Conservation (phyloP, 192 early-diverging fungal species). For the Dissophora ornata region DNA sequence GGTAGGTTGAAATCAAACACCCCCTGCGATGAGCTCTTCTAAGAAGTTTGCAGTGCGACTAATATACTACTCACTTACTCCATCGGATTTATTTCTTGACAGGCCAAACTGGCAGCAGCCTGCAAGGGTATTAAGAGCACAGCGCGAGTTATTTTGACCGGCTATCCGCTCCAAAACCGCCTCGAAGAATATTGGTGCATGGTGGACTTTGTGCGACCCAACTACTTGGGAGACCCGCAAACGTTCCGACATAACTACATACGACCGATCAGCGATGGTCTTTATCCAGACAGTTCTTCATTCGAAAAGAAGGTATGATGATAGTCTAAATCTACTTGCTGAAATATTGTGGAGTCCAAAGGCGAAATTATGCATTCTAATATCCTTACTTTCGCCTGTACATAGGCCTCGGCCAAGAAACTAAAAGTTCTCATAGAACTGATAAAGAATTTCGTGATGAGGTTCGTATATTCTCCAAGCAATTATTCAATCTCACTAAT, state of each 20-base stretch:
- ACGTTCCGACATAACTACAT: slow-evolving; percentile 67
- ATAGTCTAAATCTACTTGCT: too few relatives aligned
- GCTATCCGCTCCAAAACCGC: slow-evolving; percentile 88
- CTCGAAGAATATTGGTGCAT: slow-evolving; percentile 83
- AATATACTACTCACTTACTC: not conserved
- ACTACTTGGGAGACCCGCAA: slow-evolving; percentile 64
- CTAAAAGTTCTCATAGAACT: slow-evolving; percentile 73
- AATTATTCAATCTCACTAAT: too few relatives aligned
- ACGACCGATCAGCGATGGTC: slow-evolving; percentile 69
- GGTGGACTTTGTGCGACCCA: slow-evolving; percentile 79
- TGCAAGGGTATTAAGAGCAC: slow-evolving; percentile 62
- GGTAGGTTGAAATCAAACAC: too few relatives aligned
- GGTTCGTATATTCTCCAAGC: slow-evolving; percentile 11
- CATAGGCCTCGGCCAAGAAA: slow-evolving; percentile 40
- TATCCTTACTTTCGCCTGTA: too few relatives aligned
- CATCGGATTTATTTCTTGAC: not conserved
- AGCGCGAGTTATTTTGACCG: slow-evolving; percentile 80
- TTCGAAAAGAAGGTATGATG: slow-evolving; percentile 38
- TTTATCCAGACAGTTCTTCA: slow-evolving; percentile 63
- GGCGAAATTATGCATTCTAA: too few relatives aligned
- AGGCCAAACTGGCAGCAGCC: slow-evolving; percentile 33
- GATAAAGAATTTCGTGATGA: slow-evolving; percentile 71
- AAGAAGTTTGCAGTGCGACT: too few relatives aligned
- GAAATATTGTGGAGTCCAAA: too few relatives aligned
- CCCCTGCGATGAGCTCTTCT: too few relatives aligned